These are phyloP conservation scores for Tulasnella sp. DNA, from an alignment of 768 basidiomycete species.

Conservation along the genomic window DNA sequence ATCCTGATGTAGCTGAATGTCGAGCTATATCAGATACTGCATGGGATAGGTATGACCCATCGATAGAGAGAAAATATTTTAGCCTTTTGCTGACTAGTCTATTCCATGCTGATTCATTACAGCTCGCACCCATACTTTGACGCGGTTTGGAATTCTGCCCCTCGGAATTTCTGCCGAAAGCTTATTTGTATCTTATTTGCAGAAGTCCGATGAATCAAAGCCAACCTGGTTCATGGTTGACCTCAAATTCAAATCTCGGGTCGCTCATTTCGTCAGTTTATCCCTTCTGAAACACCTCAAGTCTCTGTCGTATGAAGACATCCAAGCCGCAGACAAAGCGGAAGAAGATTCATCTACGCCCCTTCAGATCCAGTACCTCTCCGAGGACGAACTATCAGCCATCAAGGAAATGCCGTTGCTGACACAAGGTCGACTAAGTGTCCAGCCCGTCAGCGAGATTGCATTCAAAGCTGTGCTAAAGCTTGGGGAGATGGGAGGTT, in stretches of 20 bases:
- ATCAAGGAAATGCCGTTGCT: conserved; percentile 74
- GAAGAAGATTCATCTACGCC: conserved; percentile 64
- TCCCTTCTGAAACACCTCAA: conserved; percentile 67
- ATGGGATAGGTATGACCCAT: conserved; percentile 72
- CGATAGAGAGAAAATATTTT: not conserved
- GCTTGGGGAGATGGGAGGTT: conserved; percentile 76
- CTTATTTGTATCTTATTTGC: not conserved
- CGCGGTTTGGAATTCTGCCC: conserved; percentile 52
- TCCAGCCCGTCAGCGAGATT: conserved; percentile 71
- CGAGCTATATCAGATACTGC: conserved; percentile 66
- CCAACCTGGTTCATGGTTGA: conserved; percentile 97
- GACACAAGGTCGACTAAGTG: conserved; percentile 79
- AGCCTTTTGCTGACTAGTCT: not conserved
- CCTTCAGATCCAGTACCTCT: conserved; percentile 21
- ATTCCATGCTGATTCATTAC: not conserved
- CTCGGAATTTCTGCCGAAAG: not conserved
- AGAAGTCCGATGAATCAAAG: conserved; percentile 76
- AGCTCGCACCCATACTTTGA: conserved; percentile 82
- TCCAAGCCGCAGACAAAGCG: conserved; percentile 61
- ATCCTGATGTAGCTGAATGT: not conserved
- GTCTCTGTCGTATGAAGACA: conserved; percentile 59
- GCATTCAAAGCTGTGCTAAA: conserved; percentile 66
- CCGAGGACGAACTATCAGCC: conserved; percentile 29
- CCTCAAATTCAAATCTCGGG: conserved; percentile 65
- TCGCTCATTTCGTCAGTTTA: conserved; percentile 75